A percentile compares a stretch with the other conserved stretches of the same genome.
These are phyloP conservation scores for Pseudoscleropodium purum DNA, from an alignment of 225 moss, liverwort and hornwort genomes.

Conservation along the genomic window DNA sequence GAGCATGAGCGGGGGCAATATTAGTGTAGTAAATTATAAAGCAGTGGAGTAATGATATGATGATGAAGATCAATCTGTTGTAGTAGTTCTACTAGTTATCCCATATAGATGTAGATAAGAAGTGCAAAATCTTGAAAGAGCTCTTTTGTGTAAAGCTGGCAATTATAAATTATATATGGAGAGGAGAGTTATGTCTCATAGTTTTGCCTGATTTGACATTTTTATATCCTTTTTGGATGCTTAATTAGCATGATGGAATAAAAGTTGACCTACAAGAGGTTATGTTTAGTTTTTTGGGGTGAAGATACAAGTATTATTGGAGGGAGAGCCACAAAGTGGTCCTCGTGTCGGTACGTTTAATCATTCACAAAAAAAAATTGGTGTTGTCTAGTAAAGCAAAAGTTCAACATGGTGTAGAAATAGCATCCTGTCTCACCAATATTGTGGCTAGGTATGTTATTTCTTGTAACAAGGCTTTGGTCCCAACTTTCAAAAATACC, in stretches of 20 bases:
- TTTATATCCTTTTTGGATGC: neutral
- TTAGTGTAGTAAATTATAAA: too few relatives aligned
- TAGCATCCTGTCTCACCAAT: neutral
- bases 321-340: rapidly evolving
- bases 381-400: neutral
- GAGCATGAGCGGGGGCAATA: too few relatives aligned
- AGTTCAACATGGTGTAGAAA: neutral
- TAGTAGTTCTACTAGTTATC: neutral
- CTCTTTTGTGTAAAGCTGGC: rapidly evolving
- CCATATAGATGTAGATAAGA: neutral
- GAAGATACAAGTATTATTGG: neutral
- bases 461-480: neutral
- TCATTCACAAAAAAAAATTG: neutral
- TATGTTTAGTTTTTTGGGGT: neutral
- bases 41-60: rapidly evolving
- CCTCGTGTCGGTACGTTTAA: rapidly evolving
- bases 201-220: neutral
- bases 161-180: neutral
- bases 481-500: too few relatives aligned
- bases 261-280: neutral
- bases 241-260: neutral
- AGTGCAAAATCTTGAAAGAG: neutral
- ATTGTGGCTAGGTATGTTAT: neutral
- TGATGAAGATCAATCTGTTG: neutral
- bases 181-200: neutral